These are phyloP conservation scores for Saccharomycopsis selenospora DNA, from an alignment of 805 yeast genomes.

Conservation along the genomic window DNA sequence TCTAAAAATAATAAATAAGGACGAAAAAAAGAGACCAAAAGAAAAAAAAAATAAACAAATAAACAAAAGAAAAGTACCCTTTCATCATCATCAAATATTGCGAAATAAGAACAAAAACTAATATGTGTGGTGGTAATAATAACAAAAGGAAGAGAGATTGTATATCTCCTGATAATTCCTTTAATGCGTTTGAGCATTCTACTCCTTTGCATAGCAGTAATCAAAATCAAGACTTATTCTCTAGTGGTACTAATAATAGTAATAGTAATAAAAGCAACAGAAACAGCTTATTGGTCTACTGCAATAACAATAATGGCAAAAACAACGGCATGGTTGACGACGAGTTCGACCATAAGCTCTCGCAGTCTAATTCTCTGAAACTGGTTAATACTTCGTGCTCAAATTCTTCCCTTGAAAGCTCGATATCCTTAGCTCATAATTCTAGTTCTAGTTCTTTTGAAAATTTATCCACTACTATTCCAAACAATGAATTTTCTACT, in stretches of 20 bases:
- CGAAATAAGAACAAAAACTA: too few species aligned
- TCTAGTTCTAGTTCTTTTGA: conserved; percentile 9
- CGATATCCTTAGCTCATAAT: conserved; percentile 11
- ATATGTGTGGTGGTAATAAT: too few species aligned
- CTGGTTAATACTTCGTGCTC: conserved; percentile 12
- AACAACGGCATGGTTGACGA: background rate
- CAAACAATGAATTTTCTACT: conserved; percentile 6
- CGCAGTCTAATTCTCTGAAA: conserved; percentile 5
- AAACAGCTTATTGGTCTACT: too few species aligned
- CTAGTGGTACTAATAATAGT: too few species aligned
- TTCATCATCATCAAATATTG: too few species aligned
- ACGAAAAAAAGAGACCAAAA: too few species aligned
- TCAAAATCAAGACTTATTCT: background rate
- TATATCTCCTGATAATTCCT: background rate
- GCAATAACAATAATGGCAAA: background rate
- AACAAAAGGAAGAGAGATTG: conserved; percentile 1
- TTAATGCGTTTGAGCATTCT: background rate
- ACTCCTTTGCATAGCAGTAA: background rate
- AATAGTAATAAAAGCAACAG: too few species aligned
- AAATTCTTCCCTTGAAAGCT: conserved; percentile 10
- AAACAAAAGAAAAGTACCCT: too few species aligned
- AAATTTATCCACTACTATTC: conserved; percentile 2
- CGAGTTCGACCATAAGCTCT: background rate
- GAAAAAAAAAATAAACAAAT: too few species aligned
- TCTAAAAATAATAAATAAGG: too few species aligned